Evolutionary conservation across 768 basidiomycete genomes (phyloP), one percentile per base, ranked within the genome.

Genomic region (Tephrocybe sp.): DNA sequence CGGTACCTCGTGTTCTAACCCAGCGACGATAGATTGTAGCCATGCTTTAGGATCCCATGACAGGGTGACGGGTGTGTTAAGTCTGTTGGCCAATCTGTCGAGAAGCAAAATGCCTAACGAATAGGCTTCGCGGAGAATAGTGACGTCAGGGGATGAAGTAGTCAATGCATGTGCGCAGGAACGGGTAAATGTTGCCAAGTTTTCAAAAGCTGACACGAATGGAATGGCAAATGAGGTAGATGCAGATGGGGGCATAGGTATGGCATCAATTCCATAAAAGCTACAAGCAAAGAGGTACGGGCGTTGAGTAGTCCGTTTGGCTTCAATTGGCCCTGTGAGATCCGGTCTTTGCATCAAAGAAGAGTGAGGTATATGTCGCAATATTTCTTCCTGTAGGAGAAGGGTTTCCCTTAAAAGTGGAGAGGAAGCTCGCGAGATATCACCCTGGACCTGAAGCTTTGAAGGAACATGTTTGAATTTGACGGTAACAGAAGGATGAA

Each of bases 41-140:
- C 93, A 97, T 22, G 66, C 60, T 0, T 65, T 59, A 4, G 89
- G 82, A 37, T 82, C 63, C 90, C 90, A 92, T 1, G 65, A 45
- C 4, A 86, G 49, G 4, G 70, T 57, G 1, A 74, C 53, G 2
- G 63, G 55, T 2, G 72, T 66, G 15, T 69, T 68, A 27, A 79
- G 61, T 52, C 77, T 67, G 27, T 68, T 68, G 29, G 79, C 63
- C 24, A 90, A 69, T 16, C 68, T 70, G 54, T 73, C 70, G 29
- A 88, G 65, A 10, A 88, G 65, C 0, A 68, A 64, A 40, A 89
- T 64, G 11, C 73, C 66, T 37, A 73, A 72, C n/a, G 76, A 72
- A 43, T 81, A 75, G 13, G 77, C 75, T 57, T 79, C 78, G 34
- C 80, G 77, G 30, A 76, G 57, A 34, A 57, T 53, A 16, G 58